phyloP scores from a whole-genome alignment of 2,329 filamentous ascomycete genomes.

The Fusarium drepaniforme region DNA sequence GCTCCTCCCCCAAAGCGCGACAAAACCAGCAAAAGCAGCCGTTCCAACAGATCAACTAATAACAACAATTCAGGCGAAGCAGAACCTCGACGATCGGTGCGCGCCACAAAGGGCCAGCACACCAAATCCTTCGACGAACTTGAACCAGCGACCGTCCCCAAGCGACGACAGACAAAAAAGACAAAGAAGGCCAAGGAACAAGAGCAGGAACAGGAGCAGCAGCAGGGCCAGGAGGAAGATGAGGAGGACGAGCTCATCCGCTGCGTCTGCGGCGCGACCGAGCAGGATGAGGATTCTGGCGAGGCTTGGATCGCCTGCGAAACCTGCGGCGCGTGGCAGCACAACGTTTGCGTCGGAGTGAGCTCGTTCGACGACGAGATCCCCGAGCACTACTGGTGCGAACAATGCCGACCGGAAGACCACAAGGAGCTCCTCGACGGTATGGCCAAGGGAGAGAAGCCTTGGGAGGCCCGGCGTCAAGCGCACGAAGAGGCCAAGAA shows the following conservation, averaged over 20 bases:
- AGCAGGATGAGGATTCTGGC: conserved; percentile 86
- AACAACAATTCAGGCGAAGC: conserved; percentile 56
- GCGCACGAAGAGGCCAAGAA: conserved; percentile 71
- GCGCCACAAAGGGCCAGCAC: conserved; percentile 97
- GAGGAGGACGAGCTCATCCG: conserved; percentile 80
- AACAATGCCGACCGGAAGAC: conserved; percentile 86
- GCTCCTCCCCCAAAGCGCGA: conserved; percentile 19
- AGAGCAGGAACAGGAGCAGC: conserved; percentile 61
- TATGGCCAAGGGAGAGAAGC: conserved; percentile 83
- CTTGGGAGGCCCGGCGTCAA: conserved; percentile 81
- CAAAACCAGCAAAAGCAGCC: conserved; percentile 16
- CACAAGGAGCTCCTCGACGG: conserved; percentile 85
- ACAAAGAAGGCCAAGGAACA: conserved; percentile 73
- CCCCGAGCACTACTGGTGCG: conserved; percentile 91
- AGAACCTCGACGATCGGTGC: conserved; percentile 92
- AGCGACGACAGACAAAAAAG: conserved; percentile 63
- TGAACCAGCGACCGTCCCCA: conserved; percentile 68
- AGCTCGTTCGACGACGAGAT: conserved; percentile 81
- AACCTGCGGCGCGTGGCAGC: conserved; percentile 93
- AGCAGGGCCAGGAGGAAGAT: conserved; percentile 61
- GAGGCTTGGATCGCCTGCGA: conserved; percentile 98
- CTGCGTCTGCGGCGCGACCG: conserved; percentile 91
- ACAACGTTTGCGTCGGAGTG: conserved; percentile 95
- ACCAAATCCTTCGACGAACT: conserved; percentile 86
- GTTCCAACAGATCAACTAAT: conserved; percentile 37